Conservation (phyloP, 2,329 filamentous ascomycete species). For the Elsinoe necatrix region DNA sequence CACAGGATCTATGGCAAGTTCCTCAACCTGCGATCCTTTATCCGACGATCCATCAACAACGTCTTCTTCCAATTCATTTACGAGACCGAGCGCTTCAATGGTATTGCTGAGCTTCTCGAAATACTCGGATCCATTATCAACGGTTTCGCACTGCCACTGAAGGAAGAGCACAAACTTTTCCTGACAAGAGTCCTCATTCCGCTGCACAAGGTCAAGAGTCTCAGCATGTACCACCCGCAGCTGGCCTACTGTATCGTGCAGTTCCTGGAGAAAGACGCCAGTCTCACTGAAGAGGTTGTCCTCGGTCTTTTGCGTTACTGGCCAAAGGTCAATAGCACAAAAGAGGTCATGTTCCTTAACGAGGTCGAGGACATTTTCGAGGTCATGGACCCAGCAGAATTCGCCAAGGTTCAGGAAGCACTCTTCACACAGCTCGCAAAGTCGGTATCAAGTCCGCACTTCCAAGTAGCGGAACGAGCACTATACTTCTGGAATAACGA, state of each 20-base stretch:
- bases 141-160: slow-evolving; percentile 89
- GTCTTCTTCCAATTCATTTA: slow-evolving; percentile 99
- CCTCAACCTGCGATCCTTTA: slow-evolving; percentile 92
- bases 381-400: slow-evolving; percentile 98
- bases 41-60: slow-evolving; percentile 97
- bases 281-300: slow-evolving; percentile 94
- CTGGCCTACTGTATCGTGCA: slow-evolving; percentile 98
- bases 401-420: slow-evolving; percentile 96
- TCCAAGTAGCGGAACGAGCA: slow-evolving; percentile 94
- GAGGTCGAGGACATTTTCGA: slow-evolving; percentile 99
- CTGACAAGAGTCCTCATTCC: slow-evolving; percentile 86
- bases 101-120: slow-evolving; percentile 91
- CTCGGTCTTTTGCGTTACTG: slow-evolving; percentile 91
- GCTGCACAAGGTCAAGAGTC: slow-evolving; percentile 93
- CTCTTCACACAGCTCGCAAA: slow-evolving; percentile 96
- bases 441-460: slow-evolving; percentile 95
- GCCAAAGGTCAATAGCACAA: slow-evolving; percentile 99
- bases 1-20: slow-evolving; percentile 99
- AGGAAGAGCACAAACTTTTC: slow-evolving; percentile 98
- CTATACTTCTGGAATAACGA: slow-evolving; percentile 99
- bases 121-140: slow-evolving; percentile 99
- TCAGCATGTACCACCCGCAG: slow-evolving; percentile 99
- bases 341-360: slow-evolving; percentile 99
- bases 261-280: slow-evolving; percentile 95
- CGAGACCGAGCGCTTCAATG: slow-evolving; percentile 97